Percentiles rank a stretch among this genome's conserved stretches.
Conservation (phyloP, 495 filamentous ascomycete species). For the Penicillium salamii region DNA sequence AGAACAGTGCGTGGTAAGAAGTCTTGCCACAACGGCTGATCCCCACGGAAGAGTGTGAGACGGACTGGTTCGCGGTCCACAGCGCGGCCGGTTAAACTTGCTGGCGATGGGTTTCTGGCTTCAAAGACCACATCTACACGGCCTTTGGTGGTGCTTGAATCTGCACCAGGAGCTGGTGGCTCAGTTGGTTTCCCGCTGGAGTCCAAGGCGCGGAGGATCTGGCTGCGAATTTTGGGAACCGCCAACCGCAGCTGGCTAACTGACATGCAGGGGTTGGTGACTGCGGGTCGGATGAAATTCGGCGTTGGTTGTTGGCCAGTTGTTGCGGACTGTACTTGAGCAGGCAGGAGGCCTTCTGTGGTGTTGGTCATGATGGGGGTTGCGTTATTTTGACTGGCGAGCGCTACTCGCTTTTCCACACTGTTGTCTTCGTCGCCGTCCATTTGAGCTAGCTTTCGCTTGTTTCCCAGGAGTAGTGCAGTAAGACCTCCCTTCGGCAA, state of each 20-base stretch:
- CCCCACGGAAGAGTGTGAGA: conserved; percentile 76
- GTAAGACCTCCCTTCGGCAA: conserved; percentile 86
- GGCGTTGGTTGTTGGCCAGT: conserved; percentile 68
- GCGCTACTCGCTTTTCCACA: conserved; percentile 58
- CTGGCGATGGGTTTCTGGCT: conserved; percentile 64
- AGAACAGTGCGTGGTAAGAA: conserved; percentile 81
- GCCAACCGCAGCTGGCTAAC: conserved; percentile 86
- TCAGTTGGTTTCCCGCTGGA: conserved; percentile 45
- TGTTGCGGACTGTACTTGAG: conserved; percentile 51
- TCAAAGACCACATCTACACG: conserved; percentile 68
- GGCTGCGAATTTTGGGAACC: conserved; percentile 80
- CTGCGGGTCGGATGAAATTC: conserved; percentile 82
- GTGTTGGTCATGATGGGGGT: conserved; percentile 73
- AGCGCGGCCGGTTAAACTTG: conserved; percentile 52
- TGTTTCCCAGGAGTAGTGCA: conserved; percentile 85
- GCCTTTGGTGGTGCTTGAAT: conserved; percentile 49
- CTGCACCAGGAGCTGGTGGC: conserved; percentile 45
- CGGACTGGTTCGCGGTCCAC: conserved; percentile 75
- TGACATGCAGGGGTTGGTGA: conserved; percentile 73
- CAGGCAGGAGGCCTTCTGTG: conserved; percentile 70
- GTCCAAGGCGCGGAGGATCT: conserved; percentile 62
- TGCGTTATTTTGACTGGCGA: conserved; percentile 59
- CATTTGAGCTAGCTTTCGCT: conserved; percentile 70
- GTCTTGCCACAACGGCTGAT: conserved; percentile 88
- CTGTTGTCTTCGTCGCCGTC: conserved; percentile 68